Evolutionary conservation across 192 early-diverging fungal genomes (phyloP).

Genomic region (Umbelopsis sp.): DNA sequence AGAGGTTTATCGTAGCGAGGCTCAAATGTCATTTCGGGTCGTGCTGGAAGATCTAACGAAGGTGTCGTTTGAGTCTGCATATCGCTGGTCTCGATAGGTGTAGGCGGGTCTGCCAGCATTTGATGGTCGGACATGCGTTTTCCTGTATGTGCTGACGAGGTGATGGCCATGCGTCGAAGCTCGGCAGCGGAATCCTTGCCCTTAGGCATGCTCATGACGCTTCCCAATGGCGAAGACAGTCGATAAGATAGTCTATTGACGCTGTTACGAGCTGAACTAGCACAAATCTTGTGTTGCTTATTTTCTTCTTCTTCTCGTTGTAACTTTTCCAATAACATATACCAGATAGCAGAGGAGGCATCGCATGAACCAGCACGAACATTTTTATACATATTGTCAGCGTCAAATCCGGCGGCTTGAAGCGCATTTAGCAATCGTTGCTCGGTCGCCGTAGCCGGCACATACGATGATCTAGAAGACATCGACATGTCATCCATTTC

Average conservation of each 20-base stretch:
- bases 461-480: slow-evolving; percentile 28
- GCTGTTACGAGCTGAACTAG: neutral
- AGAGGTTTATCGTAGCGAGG: slow-evolving; percentile 19
- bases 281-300: neutral
- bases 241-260: slow-evolving; percentile 13
- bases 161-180: slow-evolving; percentile 7
- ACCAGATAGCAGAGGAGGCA: slow-evolving; percentile 68
- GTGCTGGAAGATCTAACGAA: slow-evolving; percentile 15
- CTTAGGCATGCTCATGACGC: slow-evolving; percentile 10
- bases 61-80: slow-evolving; percentile 9
- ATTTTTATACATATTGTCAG: slow-evolving; percentile 50
- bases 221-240: neutral
- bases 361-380: slow-evolving; percentile 63
- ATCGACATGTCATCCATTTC: slow-evolving; percentile 40
- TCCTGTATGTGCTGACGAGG: slow-evolving; percentile 17
- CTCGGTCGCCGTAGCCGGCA: slow-evolving; percentile 51
- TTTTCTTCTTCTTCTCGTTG: slow-evolving; percentile 2
- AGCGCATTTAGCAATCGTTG: slow-evolving; percentile 49
- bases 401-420: slow-evolving; percentile 60
- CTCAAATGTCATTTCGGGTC: slow-evolving; percentile 16
- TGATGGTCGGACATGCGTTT: neutral
- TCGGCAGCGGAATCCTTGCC: neutral
- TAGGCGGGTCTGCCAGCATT: neutral
- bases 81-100: neutral
- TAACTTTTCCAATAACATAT: slow-evolving; percentile 57